Percentiles rank a stretch among this genome's conserved stretches.
Evolutionary conservation across 768 basidiomycete species (phyloP).

Genomic region (Podaxis mareebaensis): DNA sequence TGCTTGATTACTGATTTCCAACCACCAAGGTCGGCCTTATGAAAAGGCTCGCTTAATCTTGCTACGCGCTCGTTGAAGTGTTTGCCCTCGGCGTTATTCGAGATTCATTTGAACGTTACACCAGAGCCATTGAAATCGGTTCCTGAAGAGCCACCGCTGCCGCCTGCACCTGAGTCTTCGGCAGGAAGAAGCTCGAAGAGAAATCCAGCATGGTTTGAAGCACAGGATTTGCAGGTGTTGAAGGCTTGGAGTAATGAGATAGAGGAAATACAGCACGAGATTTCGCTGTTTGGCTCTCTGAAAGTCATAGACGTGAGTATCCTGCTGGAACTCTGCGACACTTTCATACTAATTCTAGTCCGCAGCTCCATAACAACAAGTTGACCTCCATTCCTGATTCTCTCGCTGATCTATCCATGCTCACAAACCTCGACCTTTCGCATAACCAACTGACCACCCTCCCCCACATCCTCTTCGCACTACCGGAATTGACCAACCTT

Average conservation of each 20-base stretch:
- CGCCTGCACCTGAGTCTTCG: slow-evolving; percentile 34
- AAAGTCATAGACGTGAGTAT: slow-evolving; percentile 74
- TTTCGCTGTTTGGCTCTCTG: slow-evolving; percentile 81
- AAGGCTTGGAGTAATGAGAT: slow-evolving; percentile 85
- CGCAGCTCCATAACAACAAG: slow-evolving; percentile 76
- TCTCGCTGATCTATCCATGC: slow-evolving; percentile 65
- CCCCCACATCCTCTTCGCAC: slow-evolving; percentile 63
- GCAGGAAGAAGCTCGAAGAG: slow-evolving; percentile 42
- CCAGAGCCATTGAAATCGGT: slow-evolving; percentile 71
- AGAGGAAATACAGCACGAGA: slow-evolving; percentile 75
- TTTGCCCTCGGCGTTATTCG: slow-evolving; percentile 76
- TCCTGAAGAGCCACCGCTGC: slow-evolving; percentile 56
- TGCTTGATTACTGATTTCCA: slow-evolving; percentile 43
- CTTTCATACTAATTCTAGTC: slow-evolving; percentile 13
- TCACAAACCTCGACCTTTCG: slow-evolving; percentile 73
- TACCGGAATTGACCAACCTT: slow-evolving; percentile 64
- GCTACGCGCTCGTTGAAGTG: slow-evolving; percentile 72
- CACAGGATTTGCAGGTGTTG: slow-evolving; percentile 72
- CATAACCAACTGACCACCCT: slow-evolving; percentile 66
- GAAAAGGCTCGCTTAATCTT: slow-evolving; percentile 68
- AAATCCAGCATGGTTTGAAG: slow-evolving; percentile 77
- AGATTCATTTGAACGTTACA: slow-evolving; percentile 75
- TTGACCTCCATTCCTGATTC: slow-evolving; percentile 60
- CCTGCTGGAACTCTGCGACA: neutral
- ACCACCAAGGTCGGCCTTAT: slow-evolving; percentile 37